Percentiles rank a stretch among this genome's conserved stretches.
Evolutionary conservation across 306 rosid genomes (phyloP).

Genomic region (Ziziphus jujuba): DNA sequence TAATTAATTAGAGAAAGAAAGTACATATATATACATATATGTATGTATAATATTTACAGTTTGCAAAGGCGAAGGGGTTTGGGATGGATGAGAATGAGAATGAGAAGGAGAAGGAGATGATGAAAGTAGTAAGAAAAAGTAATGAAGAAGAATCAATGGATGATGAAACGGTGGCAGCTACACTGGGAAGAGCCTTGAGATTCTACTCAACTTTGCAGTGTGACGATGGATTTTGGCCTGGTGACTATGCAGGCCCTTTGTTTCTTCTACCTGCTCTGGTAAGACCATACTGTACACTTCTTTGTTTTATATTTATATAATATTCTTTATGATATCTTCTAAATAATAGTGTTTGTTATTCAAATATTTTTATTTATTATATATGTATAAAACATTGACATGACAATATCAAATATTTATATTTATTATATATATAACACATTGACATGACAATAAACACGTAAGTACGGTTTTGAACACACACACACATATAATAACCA

Average conservation of each 20-base stretch:
- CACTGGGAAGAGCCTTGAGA: slow-evolving; percentile 50
- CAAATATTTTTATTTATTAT: too few relatives aligned
- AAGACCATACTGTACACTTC: too few relatives aligned
- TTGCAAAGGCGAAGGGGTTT: slow-evolving; percentile 38
- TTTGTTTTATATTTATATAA: background rate
- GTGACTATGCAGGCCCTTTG: slow-evolving; percentile 75
- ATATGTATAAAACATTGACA: too few relatives aligned
- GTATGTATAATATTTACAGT: slow-evolving; percentile 20
- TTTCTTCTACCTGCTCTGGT: slow-evolving; percentile 78
- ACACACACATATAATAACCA: too few relatives aligned
- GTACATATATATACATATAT: background rate
- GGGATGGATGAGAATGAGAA: background rate
- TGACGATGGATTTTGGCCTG: slow-evolving; percentile 77
- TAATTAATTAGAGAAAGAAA: background rate
- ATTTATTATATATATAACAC: too few relatives aligned
- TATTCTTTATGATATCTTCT: too few relatives aligned
- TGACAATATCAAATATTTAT: too few relatives aligned
- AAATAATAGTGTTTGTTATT: too few relatives aligned
- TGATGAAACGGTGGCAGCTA: slow-evolving; percentile 28
- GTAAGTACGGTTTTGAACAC: too few relatives aligned
- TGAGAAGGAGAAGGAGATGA: background rate
- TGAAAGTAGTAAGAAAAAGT: slow-evolving; percentile 9
- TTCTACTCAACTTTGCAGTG: slow-evolving; percentile 52
- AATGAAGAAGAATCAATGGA: slow-evolving; percentile 38
- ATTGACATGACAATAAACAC: too few relatives aligned